These are phyloP conservation scores for Cercospora sesami DNA, from an alignment of 2,329 filamentous ascomycete genomes.

Conservation along the genomic window DNA sequence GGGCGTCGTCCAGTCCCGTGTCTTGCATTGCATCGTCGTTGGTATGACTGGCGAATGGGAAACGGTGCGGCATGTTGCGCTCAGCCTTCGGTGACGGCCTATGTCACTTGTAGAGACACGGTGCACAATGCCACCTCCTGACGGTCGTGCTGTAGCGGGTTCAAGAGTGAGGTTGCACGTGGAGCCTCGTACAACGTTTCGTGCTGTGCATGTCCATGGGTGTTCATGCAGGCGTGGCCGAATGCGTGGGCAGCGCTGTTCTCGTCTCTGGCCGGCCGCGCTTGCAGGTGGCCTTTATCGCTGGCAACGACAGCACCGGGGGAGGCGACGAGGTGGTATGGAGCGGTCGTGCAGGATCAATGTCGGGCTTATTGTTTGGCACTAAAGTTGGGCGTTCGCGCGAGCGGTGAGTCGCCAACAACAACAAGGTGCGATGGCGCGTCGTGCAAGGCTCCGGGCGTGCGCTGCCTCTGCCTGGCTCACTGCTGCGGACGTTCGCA, in stretches of 20 bases:
- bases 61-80: conserved; percentile 36
- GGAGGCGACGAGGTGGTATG: neutral
- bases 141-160: neutral
- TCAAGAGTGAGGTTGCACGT: conserved; percentile 19
- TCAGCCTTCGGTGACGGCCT: conserved; percentile 5
- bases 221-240: conserved; percentile 19
- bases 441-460: neutral
- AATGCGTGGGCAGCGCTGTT: conserved; percentile 11
- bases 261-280: conserved; percentile 1
- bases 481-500: neutral
- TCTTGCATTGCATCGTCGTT: conserved; percentile 27
- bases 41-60: conserved; percentile 34
- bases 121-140: conserved; percentile 3
- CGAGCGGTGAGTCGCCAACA: neutral
- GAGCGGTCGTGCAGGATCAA: conserved; percentile 2
- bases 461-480: neutral
- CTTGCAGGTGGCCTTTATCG: neutral
- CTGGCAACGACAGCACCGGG: neutral
- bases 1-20: conserved; percentile 27
- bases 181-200: conserved; percentile 22
- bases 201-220: conserved; percentile 18
- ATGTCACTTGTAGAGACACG: conserved; percentile 16
- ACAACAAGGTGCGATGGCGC: neutral
- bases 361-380: conserved; percentile 1
- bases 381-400: neutral